Conservation (phyloP, 129 eudicot genomes). For the Pittosporum tobira region DNA sequence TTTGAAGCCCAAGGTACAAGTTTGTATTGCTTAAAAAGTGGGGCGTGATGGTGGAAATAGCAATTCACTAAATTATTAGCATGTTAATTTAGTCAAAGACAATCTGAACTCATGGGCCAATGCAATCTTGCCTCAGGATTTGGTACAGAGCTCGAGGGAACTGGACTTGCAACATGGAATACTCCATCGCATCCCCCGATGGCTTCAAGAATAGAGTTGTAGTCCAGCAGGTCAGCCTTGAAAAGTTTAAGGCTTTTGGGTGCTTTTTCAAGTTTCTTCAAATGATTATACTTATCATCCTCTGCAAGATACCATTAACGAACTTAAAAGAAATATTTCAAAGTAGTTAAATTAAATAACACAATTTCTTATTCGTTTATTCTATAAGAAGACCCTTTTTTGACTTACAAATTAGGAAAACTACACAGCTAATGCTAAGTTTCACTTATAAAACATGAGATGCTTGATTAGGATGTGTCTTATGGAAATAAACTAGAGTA, state of each 20-base stretch:
- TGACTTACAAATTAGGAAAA: no score
- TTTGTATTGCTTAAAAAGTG: no score
- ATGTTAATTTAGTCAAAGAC: no score
- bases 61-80: no score
- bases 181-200: constrained; percentile 66
- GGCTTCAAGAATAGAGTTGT: constrained; percentile 46
- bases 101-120: background rate
- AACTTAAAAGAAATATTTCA: background rate
- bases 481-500: no score
- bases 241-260: constrained; percentile 56
- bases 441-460: no score
- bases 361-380: no score
- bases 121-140: constrained; percentile 59
- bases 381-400: no score
- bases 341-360: background rate
- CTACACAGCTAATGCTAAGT: no score
- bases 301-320: constrained; percentile 20
- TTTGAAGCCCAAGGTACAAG: no score
- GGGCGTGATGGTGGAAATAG: no score
- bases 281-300: constrained; percentile 49
- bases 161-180: constrained; percentile 85
- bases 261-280: constrained; percentile 60
- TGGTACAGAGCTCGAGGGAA: constrained; percentile 58
- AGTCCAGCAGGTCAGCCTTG: constrained; percentile 74
- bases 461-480: no score